phyloP scores from a whole-genome alignment of 305 asterid species.

The Fraxinus platypoda region DNA sequence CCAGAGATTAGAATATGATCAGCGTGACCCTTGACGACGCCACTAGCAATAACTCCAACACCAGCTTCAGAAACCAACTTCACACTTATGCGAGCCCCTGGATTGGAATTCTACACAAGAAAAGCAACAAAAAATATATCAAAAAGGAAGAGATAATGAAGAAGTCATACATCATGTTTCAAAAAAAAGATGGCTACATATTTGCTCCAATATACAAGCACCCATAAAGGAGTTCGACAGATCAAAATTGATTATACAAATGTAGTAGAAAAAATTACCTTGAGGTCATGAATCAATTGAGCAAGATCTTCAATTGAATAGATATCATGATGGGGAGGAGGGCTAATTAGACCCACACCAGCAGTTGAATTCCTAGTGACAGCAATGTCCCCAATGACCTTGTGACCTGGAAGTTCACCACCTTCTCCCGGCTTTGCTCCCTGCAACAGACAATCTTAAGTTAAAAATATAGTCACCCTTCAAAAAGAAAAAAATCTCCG shows the following conservation, averaged over 20 bases:
- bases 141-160: background rate
- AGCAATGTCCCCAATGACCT: conserved; percentile 98
- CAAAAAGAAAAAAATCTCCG: conserved; percentile 22
- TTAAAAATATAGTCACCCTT: conserved; percentile 19
- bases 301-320: conserved; percentile 99
- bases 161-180: background rate
- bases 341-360: conserved; percentile 97
- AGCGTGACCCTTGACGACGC: conserved; percentile 99
- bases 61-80: conserved; percentile 99
- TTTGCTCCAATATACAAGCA: background rate
- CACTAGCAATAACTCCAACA: conserved; percentile 98
- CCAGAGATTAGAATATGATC: conserved; percentile 97
- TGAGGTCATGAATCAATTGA: conserved; percentile 93
- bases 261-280: conserved; percentile 46
- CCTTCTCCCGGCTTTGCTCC: conserved; percentile 99
- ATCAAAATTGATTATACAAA: background rate
- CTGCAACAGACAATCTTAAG: conserved; percentile 43
- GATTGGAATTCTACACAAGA: conserved; percentile 78
- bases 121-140: conserved; percentile 3
- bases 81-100: conserved; percentile 94
- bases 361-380: conserved; percentile 96
- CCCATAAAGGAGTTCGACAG: conserved; percentile 3
- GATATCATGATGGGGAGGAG: conserved; percentile 99
- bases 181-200: background rate
- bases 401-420: conserved; percentile 99